Evolutionary conservation across 2,329 filamentous ascomycete genomes (phyloP), one percentile per base, ranked within the genome.

Genomic region (Arthrobotrys pseudoclavata): DNA sequence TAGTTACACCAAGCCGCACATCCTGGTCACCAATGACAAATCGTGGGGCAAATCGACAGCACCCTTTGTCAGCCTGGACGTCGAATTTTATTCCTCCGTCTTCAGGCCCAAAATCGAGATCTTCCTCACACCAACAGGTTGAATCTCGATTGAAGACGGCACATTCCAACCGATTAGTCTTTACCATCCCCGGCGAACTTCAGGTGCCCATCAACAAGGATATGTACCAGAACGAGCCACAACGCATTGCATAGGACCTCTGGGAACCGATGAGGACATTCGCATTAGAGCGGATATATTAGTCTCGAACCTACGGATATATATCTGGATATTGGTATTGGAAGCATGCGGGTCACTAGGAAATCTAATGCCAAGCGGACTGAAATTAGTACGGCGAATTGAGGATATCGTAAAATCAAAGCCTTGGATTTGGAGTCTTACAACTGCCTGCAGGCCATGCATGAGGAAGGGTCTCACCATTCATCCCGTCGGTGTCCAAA

Each of bases 131-230:
- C 26, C 40, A 31, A 48, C 40, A 63, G 29, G 31, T 34, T n/a
- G 66, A 40, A 64, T 66, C 60, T 68, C 52, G 53, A 77, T 77
- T 48, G 62, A 77, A 68, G 74, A 63, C 67, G 62, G 67, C 66
- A 47, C 74, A 77, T 77, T 77, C 74, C 53, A 40, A 10, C 24
- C 22, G 37, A 48, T 34, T 55, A 34, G 31, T 47, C 74, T 42
- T 71, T 71, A 63, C 74, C 74, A 77, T 77, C 47, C 70, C 74
- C 74, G 74, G 74, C 67, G 57, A 50, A 29, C 53, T 20, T 69
- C 48, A 64, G 64, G 57, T 61, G 34, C 22, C 24, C 31, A 48
- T 69, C 47, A 63, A 45, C 9, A 4, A 26, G 53, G 70, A 47
- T 53, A 75, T 40, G 13, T 15, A 13, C 34, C 10, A 40, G 37